Evolutionary conservation across 768 basidiomycete genomes (phyloP).

Genomic region (Tylopilus sp.): DNA sequence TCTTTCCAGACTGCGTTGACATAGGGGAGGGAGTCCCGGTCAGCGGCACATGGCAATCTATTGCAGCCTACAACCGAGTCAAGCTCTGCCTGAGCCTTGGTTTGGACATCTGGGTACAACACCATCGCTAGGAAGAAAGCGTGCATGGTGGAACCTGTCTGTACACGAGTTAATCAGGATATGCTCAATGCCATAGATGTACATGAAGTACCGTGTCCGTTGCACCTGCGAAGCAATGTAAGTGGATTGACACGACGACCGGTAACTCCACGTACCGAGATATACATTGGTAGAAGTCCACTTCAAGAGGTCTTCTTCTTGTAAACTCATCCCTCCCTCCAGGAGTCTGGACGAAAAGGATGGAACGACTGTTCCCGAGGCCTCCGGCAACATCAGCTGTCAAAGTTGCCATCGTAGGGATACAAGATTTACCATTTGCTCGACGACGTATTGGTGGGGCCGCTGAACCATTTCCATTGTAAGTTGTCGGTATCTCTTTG

Average conservation of each 20-base stretch:
- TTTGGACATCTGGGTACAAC: conserved; percentile 23
- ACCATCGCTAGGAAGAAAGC: conserved; percentile 26
- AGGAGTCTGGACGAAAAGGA: conserved; percentile 21
- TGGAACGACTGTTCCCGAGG: conserved; percentile 11
- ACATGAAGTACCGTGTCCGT: conserved; percentile 14
- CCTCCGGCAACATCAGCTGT: conserved; percentile 9
- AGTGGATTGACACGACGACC: background rate
- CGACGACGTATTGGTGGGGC: conserved; percentile 43
- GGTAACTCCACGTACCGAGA: conserved; percentile 4
- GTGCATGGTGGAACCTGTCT: conserved; percentile 16
- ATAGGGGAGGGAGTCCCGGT: conserved; percentile 24
- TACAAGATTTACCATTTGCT: conserved; percentile 46
- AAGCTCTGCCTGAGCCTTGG: conserved; percentile 24
- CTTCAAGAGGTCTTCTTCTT: conserved; percentile 21
- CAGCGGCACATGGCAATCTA: conserved; percentile 19
- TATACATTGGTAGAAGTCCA: conserved; percentile 12
- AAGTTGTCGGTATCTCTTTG: conserved; percentile 21
- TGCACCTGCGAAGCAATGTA: background rate
- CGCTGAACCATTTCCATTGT: conserved; percentile 38
- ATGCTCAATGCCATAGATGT: conserved; percentile 37
- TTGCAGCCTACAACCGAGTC: conserved; percentile 21
- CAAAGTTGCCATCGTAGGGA: no score
- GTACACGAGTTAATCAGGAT: background rate
- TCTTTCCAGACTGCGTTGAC: conserved; percentile 25
- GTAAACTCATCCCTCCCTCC: conserved; percentile 5